phyloP scores from a whole-genome alignment of 805 yeast species.

The Wickerhamiella slavikovae region DNA sequence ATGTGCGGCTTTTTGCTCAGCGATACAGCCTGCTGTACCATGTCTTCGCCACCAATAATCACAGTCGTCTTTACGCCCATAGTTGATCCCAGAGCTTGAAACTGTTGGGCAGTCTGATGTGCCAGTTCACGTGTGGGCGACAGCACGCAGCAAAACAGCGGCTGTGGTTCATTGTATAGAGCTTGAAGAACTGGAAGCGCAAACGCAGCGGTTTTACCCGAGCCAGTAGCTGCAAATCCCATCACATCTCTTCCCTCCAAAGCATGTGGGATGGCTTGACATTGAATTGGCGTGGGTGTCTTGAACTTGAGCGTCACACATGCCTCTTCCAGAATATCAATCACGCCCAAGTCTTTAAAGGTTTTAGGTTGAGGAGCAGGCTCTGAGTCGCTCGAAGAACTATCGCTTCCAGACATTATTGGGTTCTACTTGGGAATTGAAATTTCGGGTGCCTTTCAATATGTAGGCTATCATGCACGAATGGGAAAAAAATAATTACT shows the following conservation, averaged over 20 bases:
- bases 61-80: conserved; percentile 88
- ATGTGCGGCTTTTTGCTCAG: conserved; percentile 86
- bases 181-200: conserved; percentile 88
- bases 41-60: conserved; percentile 94
- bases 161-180: conserved; percentile 72
- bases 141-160: conserved; percentile 73
- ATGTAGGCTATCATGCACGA: too few relatives aligned
- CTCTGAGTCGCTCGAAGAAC: too few relatives aligned
- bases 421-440: neutral
- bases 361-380: conserved; percentile 2
- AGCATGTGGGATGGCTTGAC: conserved; percentile 79
- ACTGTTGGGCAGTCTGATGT: conserved; percentile 64
- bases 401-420: too few relatives aligned
- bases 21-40: conserved; percentile 94
- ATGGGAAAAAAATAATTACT: neutral
- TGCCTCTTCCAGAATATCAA: conserved; percentile 41
- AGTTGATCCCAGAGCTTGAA: conserved; percentile 73
- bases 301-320: conserved; percentile 52
- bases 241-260: conserved; percentile 79
- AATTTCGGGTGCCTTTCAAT: neutral
- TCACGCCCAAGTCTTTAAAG: conserved; percentile 19
- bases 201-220: conserved; percentile 97
- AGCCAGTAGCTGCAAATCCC: conserved; percentile 94
- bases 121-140: conserved; percentile 48
- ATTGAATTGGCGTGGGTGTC: conserved; percentile 86